These are phyloP conservation scores for Cryptosporidium ubiquitum DNA, from an alignment of 169 alveolate species.

Conservation along the genomic window DNA sequence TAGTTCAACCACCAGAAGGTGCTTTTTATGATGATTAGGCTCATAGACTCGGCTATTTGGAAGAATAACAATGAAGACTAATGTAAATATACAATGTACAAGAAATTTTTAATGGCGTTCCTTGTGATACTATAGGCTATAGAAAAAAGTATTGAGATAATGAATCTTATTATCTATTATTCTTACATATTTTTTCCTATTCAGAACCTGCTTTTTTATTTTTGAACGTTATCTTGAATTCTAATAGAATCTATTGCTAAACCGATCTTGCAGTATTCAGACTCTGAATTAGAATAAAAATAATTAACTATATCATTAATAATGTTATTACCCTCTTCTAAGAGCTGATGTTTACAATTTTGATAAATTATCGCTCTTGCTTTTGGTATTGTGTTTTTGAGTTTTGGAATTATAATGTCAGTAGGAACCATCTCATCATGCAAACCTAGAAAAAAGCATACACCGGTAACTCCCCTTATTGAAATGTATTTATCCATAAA, in stretches of 20 bases:
- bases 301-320: conserved; percentile 30
- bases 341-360: conserved; percentile 58
- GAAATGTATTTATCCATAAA: conserved; percentile 23
- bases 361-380: conserved; percentile 23
- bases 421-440: conserved; percentile 62
- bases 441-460: conserved; percentile 54
- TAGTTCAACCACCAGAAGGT: conserved; percentile 97
- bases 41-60: not conserved
- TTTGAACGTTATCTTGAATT: not conserved
- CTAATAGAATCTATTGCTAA: conserved; percentile 39
- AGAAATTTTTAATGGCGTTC: too few relatives aligned
- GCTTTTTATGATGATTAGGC: conserved; percentile 79
- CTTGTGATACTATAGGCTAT: not conserved
- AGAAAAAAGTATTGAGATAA: not conserved
- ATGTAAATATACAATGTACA: not conserved
- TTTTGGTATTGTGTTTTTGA: conserved; percentile 2
- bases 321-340: conserved; percentile 35
- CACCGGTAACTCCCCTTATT: conserved; percentile 35
- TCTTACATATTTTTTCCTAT: not conserved
- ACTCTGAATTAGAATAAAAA: not conserved
- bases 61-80: not conserved
- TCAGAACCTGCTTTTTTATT: not conserved
- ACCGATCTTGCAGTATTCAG: conserved; percentile 19
- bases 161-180: not conserved
- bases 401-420: conserved; percentile 9